Evolutionary conservation across 1,139 yeast species (phyloP).

Genomic region (Taphrina sp.): DNA sequence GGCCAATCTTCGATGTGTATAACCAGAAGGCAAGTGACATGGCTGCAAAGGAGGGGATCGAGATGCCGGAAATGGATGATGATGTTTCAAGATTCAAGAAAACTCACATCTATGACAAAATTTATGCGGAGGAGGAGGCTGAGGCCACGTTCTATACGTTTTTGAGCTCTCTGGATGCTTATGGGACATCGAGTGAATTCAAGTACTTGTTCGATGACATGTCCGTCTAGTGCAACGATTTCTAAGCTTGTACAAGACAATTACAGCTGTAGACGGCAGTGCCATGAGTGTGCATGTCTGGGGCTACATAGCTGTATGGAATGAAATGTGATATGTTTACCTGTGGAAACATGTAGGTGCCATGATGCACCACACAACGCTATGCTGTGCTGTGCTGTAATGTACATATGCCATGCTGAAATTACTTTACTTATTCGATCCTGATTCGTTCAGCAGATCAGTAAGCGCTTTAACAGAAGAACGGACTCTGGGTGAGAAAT

Average conservation of each 20-base stretch:
- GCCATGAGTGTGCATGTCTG: no score
- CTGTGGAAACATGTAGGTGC: no score
- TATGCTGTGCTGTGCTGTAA: no score
- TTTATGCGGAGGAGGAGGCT: slow-evolving; percentile 79
- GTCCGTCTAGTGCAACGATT: no score
- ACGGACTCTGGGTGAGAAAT: slow-evolving; percentile 49
- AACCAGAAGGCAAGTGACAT: slow-evolving; percentile 47
- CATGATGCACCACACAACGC: no score
- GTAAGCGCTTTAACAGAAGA: not conserved
- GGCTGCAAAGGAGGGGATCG: slow-evolving; percentile 38
- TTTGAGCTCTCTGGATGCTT: slow-evolving; percentile 13
- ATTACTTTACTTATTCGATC: no score
- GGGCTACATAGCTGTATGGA: no score
- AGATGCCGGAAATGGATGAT: slow-evolving; percentile 72
- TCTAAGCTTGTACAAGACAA: no score
- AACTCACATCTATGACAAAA: slow-evolving; percentile 86
- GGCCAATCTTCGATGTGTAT: slow-evolving; percentile 87
- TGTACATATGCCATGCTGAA: no score
- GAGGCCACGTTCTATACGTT: slow-evolving; percentile 55
- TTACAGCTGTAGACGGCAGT: no score
- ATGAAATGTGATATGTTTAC: no score
- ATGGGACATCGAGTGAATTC: slow-evolving; percentile 13
- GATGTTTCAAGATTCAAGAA: slow-evolving; percentile 58
- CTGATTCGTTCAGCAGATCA: not conserved
- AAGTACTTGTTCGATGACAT: slow-evolving; percentile 7